These are phyloP conservation scores for Malus hybrid DNA, from an alignment of 331 rosid species.

Conservation along the genomic window DNA sequence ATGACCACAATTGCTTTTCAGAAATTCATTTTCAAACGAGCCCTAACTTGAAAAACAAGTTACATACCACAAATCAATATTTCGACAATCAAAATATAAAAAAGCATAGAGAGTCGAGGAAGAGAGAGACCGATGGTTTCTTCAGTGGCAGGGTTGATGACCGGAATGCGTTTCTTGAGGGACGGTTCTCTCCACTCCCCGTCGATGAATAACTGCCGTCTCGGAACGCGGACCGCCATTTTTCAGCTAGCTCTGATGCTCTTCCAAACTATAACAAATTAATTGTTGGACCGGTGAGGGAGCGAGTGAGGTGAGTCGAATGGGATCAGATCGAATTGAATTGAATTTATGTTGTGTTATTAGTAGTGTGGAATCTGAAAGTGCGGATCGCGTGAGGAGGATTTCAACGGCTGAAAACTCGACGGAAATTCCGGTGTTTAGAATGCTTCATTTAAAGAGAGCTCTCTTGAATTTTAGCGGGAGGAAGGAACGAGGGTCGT, in stretches of 20 bases:
- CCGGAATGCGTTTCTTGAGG: constrained; percentile 61
- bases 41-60: neutral
- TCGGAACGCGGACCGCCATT: constrained; percentile 62
- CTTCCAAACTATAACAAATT: neutral
- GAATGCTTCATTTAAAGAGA: neutral
- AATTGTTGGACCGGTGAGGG: neutral
- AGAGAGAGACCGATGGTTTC: constrained; percentile 40
- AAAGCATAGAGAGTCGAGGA: neutral
- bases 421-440: neutral
- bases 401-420: neutral
- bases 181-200: constrained; percentile 72
- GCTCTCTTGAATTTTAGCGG: neutral
- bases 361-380: neutral
- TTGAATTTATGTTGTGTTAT: neutral
- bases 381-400: neutral
- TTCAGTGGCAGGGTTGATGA: constrained; percentile 75
- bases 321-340: neutral
- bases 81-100: neutral
- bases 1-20: neutral
- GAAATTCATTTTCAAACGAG: neutral
- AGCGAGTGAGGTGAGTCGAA: neutral
- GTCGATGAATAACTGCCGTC: constrained; percentile 60
- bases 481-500: neutral
- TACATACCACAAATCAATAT: neutral
- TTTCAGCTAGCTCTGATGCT: neutral